Percentiles rank a stretch among this genome's conserved stretches.
These are phyloP conservation scores for Coriaria nepalensis DNA, from an alignment of 306 rosid genomes.

Conservation along the genomic window DNA sequence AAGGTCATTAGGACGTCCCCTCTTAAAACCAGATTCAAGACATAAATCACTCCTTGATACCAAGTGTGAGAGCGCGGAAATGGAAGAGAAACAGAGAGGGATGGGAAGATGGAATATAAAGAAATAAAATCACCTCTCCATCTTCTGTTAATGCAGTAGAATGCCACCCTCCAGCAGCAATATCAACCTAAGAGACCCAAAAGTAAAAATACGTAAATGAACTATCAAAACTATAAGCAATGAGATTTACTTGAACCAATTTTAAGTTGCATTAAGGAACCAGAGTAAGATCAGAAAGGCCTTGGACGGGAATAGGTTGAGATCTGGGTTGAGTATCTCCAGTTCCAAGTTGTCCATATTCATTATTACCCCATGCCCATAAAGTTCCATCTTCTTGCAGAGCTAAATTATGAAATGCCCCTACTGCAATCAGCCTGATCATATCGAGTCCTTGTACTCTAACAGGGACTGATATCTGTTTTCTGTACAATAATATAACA, in stretches of 20 bases:
- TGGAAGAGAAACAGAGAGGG: slow-evolving; percentile 11
- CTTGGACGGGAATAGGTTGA: slow-evolving; percentile 87
- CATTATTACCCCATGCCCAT: slow-evolving; percentile 99
- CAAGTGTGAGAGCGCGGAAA: too few relatives aligned
- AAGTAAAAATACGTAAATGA: slow-evolving; percentile 9
- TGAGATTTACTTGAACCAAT: not conserved
- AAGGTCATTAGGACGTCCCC: too few relatives aligned
- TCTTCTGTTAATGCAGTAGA: slow-evolving; percentile 79
- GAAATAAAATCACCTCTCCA: slow-evolving; percentile 69
- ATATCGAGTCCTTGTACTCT: slow-evolving; percentile 94
- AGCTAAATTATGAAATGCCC: slow-evolving; percentile 98
- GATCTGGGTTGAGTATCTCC: slow-evolving; percentile 99
- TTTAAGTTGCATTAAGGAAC: slow-evolving; percentile 29
- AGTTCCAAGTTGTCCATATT: slow-evolving; percentile 98
- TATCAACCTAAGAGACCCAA: slow-evolving; percentile 83
- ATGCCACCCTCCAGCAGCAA: slow-evolving; percentile 99
- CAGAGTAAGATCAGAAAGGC: slow-evolving; percentile 80
- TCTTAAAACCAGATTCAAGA: too few relatives aligned
- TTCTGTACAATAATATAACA: slow-evolving; percentile 34
- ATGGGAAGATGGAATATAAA: too few relatives aligned
- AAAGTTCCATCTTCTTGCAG: slow-evolving; percentile 86
- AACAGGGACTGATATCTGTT: slow-evolving; percentile 85
- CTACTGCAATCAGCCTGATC: slow-evolving; percentile 84
- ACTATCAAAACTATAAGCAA: not conserved
- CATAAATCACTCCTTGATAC: too few relatives aligned